A percentile compares a stretch with the other conserved stretches of the same genome.
Evolutionary conservation across 1,139 yeast genomes (phyloP).

Genomic region (Zygosaccharomyces pseudobailii): DNA sequence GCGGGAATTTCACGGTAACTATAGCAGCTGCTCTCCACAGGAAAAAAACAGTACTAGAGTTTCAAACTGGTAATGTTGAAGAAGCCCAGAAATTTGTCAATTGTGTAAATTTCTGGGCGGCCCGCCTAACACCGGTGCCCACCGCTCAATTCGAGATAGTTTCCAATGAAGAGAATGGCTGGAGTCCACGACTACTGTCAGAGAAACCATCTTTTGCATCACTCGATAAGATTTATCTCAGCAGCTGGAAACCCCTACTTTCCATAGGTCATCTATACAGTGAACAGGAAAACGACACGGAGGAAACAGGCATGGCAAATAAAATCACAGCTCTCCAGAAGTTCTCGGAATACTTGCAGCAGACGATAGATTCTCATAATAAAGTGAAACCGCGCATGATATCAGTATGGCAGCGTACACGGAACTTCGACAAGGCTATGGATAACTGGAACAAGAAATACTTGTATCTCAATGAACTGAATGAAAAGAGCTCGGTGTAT

Average conservation of each 20-base stretch:
- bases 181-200: conserved; percentile 44
- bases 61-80: conserved; percentile 55
- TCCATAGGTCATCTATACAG: conserved; percentile 34
- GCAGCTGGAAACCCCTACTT: conserved; percentile 40
- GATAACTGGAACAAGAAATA: conserved; percentile 40
- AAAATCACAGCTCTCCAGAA: conserved; percentile 26
- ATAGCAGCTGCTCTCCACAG: conserved; percentile 36
- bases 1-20: conserved; percentile 34
- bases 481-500: conserved; percentile 33
- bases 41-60: conserved; percentile 23
- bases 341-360: conserved; percentile 33
- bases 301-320: conserved; percentile 25
- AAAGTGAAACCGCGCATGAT: conserved; percentile 31
- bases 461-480: conserved; percentile 34
- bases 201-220: background rate
- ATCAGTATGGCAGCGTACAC: conserved; percentile 37
- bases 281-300: conserved; percentile 14
- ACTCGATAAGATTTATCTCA: conserved; percentile 17
- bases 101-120: conserved; percentile 88
- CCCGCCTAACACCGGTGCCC: conserved; percentile 77
- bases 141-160: conserved; percentile 48
- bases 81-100: conserved; percentile 69
- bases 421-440: conserved; percentile 32
- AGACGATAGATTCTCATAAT: conserved; percentile 35
- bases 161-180: conserved; percentile 77